Conservation (phyloP, 352 stramenopile species). For the Pythium dissimile region DNA sequence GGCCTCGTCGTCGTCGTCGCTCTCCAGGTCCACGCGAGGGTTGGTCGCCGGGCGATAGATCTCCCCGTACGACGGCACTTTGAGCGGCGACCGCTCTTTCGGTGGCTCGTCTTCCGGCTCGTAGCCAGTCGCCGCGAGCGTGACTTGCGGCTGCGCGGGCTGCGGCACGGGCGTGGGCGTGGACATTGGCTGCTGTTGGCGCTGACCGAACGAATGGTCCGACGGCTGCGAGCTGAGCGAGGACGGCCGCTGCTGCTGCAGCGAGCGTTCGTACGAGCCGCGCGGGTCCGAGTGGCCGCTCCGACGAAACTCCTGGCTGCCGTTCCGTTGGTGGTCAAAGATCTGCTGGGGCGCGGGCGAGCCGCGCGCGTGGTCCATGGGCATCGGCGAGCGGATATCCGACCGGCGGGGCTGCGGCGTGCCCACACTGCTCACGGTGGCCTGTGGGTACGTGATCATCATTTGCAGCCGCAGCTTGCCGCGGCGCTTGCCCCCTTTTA, state of each 20-base stretch:
- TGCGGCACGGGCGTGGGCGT: neutral
- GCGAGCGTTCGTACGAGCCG: conserved; percentile 4
- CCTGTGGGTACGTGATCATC: conserved; percentile 15
- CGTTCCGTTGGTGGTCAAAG: neutral
- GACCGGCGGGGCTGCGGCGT: neutral
- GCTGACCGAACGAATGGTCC: neutral
- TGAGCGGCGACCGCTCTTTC: conserved; percentile 17
- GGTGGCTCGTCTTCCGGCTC: conserved; percentile 22
- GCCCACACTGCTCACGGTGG: neutral
- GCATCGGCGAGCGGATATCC: neutral
- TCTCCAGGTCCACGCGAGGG: conserved; percentile 21
- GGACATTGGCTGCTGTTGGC: neutral
- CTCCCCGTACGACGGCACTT: conserved; percentile 7
- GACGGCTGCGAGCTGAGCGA: conserved; percentile 3
- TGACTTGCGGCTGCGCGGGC: neutral
- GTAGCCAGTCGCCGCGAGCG: neutral
- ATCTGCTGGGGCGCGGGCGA: neutral
- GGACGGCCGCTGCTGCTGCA: conserved; percentile 6
- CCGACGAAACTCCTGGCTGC: neutral
- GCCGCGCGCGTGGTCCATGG: neutral
- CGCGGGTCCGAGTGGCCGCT: conserved; percentile 11
- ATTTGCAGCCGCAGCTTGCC: conserved; percentile 47
- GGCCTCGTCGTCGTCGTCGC: conserved; percentile 24
- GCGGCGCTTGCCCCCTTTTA: conserved; percentile 45
- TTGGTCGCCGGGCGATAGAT: conserved; percentile 18